Evolutionary conservation across 2,329 filamentous ascomycete genomes (phyloP), one percentile per base, ranked within the genome.

Genomic region (Beauveria caledonica): DNA sequence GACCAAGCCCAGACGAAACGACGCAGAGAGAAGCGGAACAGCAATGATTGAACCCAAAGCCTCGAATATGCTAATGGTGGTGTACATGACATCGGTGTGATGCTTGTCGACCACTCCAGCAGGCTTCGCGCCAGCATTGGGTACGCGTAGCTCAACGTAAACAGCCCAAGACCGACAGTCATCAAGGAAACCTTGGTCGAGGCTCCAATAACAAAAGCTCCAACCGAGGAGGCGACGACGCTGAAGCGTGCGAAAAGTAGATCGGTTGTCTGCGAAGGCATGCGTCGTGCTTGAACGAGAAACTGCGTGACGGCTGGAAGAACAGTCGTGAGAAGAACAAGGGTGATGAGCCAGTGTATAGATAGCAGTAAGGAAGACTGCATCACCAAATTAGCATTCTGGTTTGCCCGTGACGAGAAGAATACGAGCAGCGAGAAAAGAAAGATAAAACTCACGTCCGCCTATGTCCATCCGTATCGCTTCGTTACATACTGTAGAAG

Each of bases 51-150:
- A 54, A 1, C 63, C 65, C 11, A 64, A 44, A 21, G 52, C 62
- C 60, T 66, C 65, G 15, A 65, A 45, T 25, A 65, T 56, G 25
- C 62, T 60, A 21, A 66, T 64, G 13, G 59, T 55, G 8, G 64
- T 62, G 48, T 63, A 66, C 25, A 66, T 60, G 36, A 62, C 59
- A 8, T 52, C 62, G 36, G 58, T 62, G 25, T 65, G 63, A 39
- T 55, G 15, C 7, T 39, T 56, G 5, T 63, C 60, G 4, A 64
- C 60, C 36, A 65, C 53, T 8, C 63, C 49, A 66, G 61, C 11
- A 66, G 44, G 19, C 65, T 63, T n/a, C 65, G 61, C 4, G 62
- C 48, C 27, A 64, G 63, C 23, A 60, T 29, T n/a, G 46, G 46
- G 8, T 50, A 50, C 15, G 7, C 46, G 17, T 50, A 50, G 23